These are phyloP conservation scores for Auriscalpium orientale DNA, from an alignment of 768 basidiomycete species.

Conservation along the genomic window DNA sequence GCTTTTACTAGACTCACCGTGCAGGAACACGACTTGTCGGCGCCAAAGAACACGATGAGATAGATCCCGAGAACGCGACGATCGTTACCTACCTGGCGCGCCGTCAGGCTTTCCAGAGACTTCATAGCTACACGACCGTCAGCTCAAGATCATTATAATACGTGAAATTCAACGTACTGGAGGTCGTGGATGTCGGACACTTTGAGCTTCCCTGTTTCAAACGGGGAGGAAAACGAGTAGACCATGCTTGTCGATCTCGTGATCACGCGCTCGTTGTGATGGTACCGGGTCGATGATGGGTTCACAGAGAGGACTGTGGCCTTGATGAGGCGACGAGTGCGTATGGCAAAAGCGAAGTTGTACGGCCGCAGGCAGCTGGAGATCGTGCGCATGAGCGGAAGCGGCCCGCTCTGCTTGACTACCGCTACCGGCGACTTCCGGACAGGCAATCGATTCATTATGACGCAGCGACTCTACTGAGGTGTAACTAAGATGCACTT, in stretches of 20 bases:
- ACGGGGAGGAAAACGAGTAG: constrained; percentile 8
- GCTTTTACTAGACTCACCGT: constrained; percentile 5
- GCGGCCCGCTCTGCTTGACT: too few relatives aligned
- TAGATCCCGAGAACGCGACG: background rate
- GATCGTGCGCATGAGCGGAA: background rate
- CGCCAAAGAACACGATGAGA: background rate
- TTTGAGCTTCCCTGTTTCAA: constrained; percentile 9
- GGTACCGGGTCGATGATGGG: background rate
- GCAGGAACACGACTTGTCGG: constrained; percentile 13
- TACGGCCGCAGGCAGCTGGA: background rate
- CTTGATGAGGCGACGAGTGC: too few relatives aligned
- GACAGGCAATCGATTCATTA: too few relatives aligned
- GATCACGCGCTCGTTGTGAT: background rate
- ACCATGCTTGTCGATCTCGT: background rate
- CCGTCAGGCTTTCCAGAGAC: constrained; percentile 13
- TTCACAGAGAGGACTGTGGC: too few relatives aligned
- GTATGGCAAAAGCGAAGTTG: background rate
- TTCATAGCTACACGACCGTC: constrained; percentile 10
- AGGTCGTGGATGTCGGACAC: constrained; percentile 15
- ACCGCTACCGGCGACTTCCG: too few relatives aligned
- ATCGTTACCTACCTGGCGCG: constrained; percentile 8
- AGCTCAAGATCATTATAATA: background rate
- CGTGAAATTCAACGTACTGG: constrained; percentile 2
- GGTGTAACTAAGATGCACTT: too few relatives aligned
- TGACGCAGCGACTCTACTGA: too few relatives aligned